Base-by-base conservation (phyloP, 2,329 filamentous ascomycete genomes). In the Didymella exigua region DNA sequence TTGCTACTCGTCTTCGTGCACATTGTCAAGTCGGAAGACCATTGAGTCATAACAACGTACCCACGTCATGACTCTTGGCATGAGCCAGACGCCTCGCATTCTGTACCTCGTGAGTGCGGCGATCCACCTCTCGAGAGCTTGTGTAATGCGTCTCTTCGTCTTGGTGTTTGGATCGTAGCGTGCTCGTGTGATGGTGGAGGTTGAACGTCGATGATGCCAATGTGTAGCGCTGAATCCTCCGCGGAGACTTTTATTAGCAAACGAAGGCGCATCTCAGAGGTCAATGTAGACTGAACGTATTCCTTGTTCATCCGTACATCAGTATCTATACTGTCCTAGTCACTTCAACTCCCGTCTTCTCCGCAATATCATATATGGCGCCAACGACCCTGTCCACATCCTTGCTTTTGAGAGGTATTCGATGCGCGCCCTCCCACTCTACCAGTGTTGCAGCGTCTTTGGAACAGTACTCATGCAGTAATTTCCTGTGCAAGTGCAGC, bases 371-470 rank as follows among this genome's bases (percentile, higher is more conserved):
- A 30, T 86, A 71, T 26, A 87, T 82, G 42, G 80, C 78, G 10
- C 77, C 72, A 10, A 83, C 77, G 10, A 89, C 76, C 9, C 73
- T 77, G 43, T 83, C 78, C 3, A 92, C 87, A 72, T 92, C 89
- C 26, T 73, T 76, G 19, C 76, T 78, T 77, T 89, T 89, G 55
- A 93, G 81, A 2, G 89, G 88, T 43, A 93, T 78, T 5, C 89
- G 77, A 70, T 93, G 90, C 1, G 80, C 81, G 0, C 88, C 89
- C 53, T 90, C 82, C 90, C 89, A 93, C 71, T 91, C 87, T 1
- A 93, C 71, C 40, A 91, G 58, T 33, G 74, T 79, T 5, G 82
- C 76, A 2, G 76, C 84, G 0, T 78, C 80, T 9, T 77, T 67
- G 44, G 84, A 78, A 67, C 86, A 89, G 69, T 87, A 91, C 46